Conservation (phyloP, 345 rosid species). For the Populus nigra region DNA sequence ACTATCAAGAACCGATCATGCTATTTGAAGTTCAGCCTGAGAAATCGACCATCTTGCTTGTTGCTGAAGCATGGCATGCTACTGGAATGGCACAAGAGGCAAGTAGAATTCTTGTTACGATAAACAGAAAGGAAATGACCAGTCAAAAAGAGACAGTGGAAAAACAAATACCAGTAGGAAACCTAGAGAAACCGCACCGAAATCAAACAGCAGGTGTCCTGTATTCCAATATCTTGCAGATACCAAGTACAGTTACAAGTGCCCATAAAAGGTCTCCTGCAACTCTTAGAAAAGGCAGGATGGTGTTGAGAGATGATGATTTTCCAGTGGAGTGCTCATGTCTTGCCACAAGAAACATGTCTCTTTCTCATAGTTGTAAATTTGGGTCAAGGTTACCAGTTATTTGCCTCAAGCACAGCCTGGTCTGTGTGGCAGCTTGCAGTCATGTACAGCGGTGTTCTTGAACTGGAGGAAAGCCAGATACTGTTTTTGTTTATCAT, state of each 20-base stretch:
- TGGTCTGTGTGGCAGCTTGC: constrained; percentile 24
- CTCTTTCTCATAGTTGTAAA: constrained; percentile 43
- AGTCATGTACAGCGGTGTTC: constrained; percentile 14
- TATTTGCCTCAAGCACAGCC: no score
- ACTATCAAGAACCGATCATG: constrained; percentile 3
- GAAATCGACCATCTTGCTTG: constrained; percentile 47
- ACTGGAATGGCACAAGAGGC: constrained; percentile 56
- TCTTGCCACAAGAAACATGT: constrained; percentile 34
- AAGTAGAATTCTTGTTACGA: constrained; percentile 33
- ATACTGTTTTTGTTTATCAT: no score
- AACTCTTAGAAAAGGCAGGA: constrained; percentile 27
- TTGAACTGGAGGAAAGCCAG: constrained; percentile 24
- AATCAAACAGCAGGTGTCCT: constrained; percentile 29
- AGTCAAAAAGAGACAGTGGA: constrained; percentile 9
- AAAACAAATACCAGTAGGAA: constrained; percentile 38
- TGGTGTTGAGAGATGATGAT: constrained; percentile 22
- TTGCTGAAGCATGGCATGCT: constrained; percentile 57
- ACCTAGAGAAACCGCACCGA: constrained; percentile 32
- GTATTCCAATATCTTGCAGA: constrained; percentile 33
- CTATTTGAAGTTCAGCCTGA: constrained; percentile 44
- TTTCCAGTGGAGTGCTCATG: constrained; percentile 23
- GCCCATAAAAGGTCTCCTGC: constrained; percentile 27
- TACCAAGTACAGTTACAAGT: constrained; percentile 22
- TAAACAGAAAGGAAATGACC: constrained; percentile 25
- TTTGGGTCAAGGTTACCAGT: constrained; percentile 32